Conservation (phyloP, 257 asterid species). For the Handroanthus guayacan region DNA sequence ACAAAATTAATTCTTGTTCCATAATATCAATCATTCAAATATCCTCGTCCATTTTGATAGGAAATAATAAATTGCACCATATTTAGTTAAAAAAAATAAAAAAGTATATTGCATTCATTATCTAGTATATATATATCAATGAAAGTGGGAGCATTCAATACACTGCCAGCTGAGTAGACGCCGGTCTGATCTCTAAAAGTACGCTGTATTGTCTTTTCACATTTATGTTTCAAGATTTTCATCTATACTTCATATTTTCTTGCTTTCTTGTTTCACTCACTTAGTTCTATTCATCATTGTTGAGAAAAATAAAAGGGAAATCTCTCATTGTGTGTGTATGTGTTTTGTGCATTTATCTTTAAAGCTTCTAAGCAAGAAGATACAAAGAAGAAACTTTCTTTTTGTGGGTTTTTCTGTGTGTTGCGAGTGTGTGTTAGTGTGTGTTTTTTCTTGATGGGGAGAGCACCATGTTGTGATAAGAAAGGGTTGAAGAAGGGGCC, state of each 20-base stretch:
- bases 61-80: slow-evolving; percentile 33
- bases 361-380: too few species aligned
- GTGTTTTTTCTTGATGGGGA: slow-evolving; percentile 63
- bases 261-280: slow-evolving; percentile 27
- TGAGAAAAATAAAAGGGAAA: background rate
- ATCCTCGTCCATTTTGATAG: slow-evolving; percentile 56
- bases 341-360: background rate
- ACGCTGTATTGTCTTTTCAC: slow-evolving; percentile 59
- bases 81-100: slow-evolving; percentile 17
- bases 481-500: slow-evolving; percentile 95
- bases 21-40: slow-evolving; percentile 52
- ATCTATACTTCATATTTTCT: background rate
- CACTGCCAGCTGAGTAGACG: slow-evolving; percentile 56
- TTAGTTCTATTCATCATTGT: background rate
- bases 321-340: background rate
- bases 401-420: slow-evolving; percentile 3
- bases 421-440: slow-evolving; percentile 28
- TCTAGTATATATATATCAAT: slow-evolving; percentile 35
- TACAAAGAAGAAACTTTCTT: background rate
- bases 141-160: slow-evolving; percentile 53
- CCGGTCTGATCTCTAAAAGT: slow-evolving; percentile 42
- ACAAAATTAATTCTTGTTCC: slow-evolving; percentile 29
- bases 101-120: background rate
- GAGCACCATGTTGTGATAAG: slow-evolving; percentile 95
- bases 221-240: slow-evolving; percentile 34